Evolutionary conservation across 257 asterid species (phyloP), one percentile per base, ranked within the genome.

Genomic region (Pogostemon cablin): DNA sequence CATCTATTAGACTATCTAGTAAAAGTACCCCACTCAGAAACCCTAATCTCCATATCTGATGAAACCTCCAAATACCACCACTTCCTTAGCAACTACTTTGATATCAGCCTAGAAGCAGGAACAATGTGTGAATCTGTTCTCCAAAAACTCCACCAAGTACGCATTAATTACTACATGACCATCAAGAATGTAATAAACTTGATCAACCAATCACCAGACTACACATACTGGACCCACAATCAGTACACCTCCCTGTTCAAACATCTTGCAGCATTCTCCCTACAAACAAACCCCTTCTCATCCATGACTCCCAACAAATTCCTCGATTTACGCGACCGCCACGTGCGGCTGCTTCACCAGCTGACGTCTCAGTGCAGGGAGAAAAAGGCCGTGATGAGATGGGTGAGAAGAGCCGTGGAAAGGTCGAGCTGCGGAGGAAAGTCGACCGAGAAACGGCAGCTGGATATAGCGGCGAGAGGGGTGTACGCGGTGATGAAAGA

Each of bases 381-480:
- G 77, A 69, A 67, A 73, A 54, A 65, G 11, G 11, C 46, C 63
- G 68, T 9, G 82, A 74, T 25, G 12, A 77, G 81, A 53, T 37
- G 84, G 79, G 43, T 86, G 32, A 25, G 32, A 25, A 15, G 17
- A 15, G 17, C 17, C 17, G 17, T 15, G 17, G 17, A 15, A 15
- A 25, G 1, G 32, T 25, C 32, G 32, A 25, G 32, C 32, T 25
- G 32, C 32, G 32, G 32, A 25, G 2, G 32, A 25, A 25, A 25
- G 32, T 25, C 32, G 32, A 25, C 32, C 32, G 32, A 25, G 32
- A 25, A 25, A 25, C 32, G 32, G 32, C 32, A 83, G 66, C 81
- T 89, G 5, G 96, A 91, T 37, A 72, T 71, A 4, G 98, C 93
- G 2, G 95, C 89, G 10, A 83, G 82, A 53, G 98, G 95, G 57